Percentiles rank a stretch among this genome's conserved stretches.
phyloP scores from a whole-genome alignment of 305 asterid species.

The Fraxinus dipetala region DNA sequence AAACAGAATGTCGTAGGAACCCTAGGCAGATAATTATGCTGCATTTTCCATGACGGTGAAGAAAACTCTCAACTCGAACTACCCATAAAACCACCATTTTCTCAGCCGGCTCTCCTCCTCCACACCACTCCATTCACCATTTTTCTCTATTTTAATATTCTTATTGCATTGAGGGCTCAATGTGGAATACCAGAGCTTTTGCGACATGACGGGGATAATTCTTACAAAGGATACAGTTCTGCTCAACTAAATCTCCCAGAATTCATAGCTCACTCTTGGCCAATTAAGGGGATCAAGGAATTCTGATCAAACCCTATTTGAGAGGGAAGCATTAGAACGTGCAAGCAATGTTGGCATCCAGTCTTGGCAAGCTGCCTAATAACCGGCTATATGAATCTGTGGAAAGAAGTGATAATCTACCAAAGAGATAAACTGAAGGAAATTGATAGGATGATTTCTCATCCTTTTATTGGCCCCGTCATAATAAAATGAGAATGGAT shows the following conservation, averaged over 20 bases:
- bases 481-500: not conserved
- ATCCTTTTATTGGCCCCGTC: not conserved
- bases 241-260: not conserved
- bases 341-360: not conserved
- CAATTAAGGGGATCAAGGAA: not conserved
- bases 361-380: not conserved
- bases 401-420: not conserved
- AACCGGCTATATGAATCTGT: not conserved
- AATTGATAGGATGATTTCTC: not conserved
- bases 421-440: not conserved
- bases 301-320: not conserved
- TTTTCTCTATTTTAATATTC: constrained; percentile 7
- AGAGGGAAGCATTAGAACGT: not conserved
- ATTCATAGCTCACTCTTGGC: not conserved
- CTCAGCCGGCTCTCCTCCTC: constrained; percentile 42
- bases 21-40: not conserved
- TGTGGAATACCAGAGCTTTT: not conserved
- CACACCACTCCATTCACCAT: not conserved
- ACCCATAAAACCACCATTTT: not conserved
- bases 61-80: not conserved
- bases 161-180: constrained; percentile 7
- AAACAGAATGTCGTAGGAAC: not conserved
- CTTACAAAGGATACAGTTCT: not conserved
- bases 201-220: not conserved
- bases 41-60: not conserved